Evolutionary conservation across 345 rosid species (phyloP), one percentile per base, ranked within the genome.

Genomic region (Pistacia atlantica): DNA sequence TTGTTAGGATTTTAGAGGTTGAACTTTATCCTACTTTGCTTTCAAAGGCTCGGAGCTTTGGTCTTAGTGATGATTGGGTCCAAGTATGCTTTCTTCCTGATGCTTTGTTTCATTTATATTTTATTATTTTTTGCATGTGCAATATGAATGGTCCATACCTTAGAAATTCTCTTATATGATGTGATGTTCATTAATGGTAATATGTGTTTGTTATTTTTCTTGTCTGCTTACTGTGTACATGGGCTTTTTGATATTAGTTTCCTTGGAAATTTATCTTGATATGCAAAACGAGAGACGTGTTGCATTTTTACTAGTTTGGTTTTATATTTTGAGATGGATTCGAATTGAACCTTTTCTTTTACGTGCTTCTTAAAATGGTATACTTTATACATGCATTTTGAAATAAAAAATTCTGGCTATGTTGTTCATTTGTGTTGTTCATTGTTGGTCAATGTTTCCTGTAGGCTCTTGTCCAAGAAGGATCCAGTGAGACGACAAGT

Each of bases 21-120:
- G 98, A 95, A 79, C 84, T 95, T 64, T 90, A 89, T 86, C 97
- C 94, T 80, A 93, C 93, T 37, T 75, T 93, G 86, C 97, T 95
- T 75, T 95, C 98, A 69, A 95, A 95, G 84, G 97, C 98, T 18
- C 84, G 98, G 75, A 93, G 95, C 76, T 95, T 89, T 78, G 97
- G 97, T 80, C 80, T 95, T 80, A 93, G 90, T 71, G 94, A 91
- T 76, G 81, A 89, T 38, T 95, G 95, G 98, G 88, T 91, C 87
- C 92, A 93, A 73, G 97, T 92, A 85, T 71, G 89, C 54, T 31
- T 68, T 74, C 75, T 71, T 78, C 8, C 54, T 49, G 4, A 25
- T 64, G 55, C 76, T 17, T 54, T 54, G 57, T 12, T 42, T 14
- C 57, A 31, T 33, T 11, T 38, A 28, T 14, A 45, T 59, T 22